Conservation (phyloP, 1,139 yeast species). For the Nakaseomyces glabratus region DNA sequence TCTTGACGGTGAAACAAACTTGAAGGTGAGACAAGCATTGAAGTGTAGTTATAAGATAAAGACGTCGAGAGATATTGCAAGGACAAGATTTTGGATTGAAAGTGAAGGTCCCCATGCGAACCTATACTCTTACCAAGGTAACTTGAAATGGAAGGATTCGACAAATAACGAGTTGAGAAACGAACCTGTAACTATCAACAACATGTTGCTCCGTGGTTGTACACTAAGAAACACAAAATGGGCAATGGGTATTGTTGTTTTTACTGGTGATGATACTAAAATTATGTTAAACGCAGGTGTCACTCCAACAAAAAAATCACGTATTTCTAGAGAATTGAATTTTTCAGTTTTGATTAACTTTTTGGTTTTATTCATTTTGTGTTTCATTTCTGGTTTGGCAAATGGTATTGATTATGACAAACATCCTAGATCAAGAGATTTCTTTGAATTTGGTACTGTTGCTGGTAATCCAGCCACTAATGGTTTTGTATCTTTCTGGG, state of each 20-base stretch:
- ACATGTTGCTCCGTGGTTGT: conserved; percentile 80
- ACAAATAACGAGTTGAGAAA: conserved; percentile 38
- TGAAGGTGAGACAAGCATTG: conserved; percentile 71
- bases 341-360: conserved; percentile 75
- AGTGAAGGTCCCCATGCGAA: conserved; percentile 85
- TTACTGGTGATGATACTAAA: conserved; percentile 86
- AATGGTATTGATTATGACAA: conserved; percentile 68
- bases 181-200: conserved; percentile 75
- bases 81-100: conserved; percentile 74
- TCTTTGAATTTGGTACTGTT: conserved; percentile 61
- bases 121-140: conserved; percentile 77
- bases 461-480: conserved; percentile 56
- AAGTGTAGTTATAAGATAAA: conserved; percentile 57
- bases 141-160: conserved; percentile 34
- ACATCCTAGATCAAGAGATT: conserved; percentile 47
- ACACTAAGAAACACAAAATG: conserved; percentile 88
- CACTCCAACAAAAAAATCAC: conserved; percentile 82
- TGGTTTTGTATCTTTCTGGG: conserved; percentile 82
- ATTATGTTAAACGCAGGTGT: conserved; percentile 89
- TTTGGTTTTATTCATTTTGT: conserved; percentile 58
- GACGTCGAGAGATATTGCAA: conserved; percentile 64
- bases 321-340: conserved; percentile 77
- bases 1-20: conserved; percentile 92
- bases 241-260: conserved; percentile 82
- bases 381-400: conserved; percentile 73